Evolutionary conservation across 306 rosid genomes (phyloP), one percentile per base, ranked within the genome.

Genomic region (Prinsepia uniflora): DNA sequence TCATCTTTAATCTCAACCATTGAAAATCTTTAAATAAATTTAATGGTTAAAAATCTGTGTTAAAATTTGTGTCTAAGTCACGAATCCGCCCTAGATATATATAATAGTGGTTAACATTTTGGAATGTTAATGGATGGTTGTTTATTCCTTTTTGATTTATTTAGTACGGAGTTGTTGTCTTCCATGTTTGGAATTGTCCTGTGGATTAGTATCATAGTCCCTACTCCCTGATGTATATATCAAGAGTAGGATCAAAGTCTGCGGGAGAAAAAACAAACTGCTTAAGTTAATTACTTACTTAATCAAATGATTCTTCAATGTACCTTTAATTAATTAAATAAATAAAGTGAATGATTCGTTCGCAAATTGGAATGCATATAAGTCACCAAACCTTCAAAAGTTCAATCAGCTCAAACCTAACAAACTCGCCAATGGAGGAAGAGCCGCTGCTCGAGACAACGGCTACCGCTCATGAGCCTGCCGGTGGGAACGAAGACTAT

Each of bases 381-480:
- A 20, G 56, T 6, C 30, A 50, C 22, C 56, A 50, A 47, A 47
- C 17, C 30, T 39, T 19, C 45, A 49, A 52, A 7, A 22, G 13
- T 19, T 12, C 18, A 10, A 40, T 22, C 30, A 24, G 30, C 59
- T 34, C 6, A 49, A 10, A 30, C 22, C 7, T 11, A n/a, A n/a
- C n/a, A 30, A 44, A 24, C 30, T 24, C 30, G 24, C 15, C 15
- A 46, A 75, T 76, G 80, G 80, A 76, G 75, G n/a, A n/a, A n/a
- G 59, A 72, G 52, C 70, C 80, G 7, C 62, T 76, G 10, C 71
- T 68, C 18, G 68, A 72, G 0, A 13, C 63, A 49, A 70, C 47
- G 3, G 49, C 39, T 1, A 7, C 14, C 34, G 8, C 15, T 46
- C 30, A 24, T 24, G 30, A 24, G 30, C 30, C 30, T 45, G 42